These are phyloP conservation scores for Leccinum longicurvipes DNA, from an alignment of 768 basidiomycete species.

Conservation along the genomic window DNA sequence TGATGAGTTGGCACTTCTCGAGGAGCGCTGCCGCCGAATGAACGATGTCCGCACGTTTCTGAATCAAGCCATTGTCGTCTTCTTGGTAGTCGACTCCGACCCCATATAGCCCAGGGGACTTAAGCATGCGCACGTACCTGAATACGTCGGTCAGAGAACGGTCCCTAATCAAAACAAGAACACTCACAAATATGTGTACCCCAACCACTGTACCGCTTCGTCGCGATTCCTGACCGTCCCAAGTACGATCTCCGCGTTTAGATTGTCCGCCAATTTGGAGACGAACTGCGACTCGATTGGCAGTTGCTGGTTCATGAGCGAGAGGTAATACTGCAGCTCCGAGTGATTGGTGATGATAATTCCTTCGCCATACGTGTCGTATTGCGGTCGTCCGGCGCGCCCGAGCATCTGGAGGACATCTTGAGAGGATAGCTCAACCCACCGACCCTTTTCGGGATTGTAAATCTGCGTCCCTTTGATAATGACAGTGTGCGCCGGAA, in stretches of 20 bases:
- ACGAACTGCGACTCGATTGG: constrained; percentile 98
- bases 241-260: constrained; percentile 96
- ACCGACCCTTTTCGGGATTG: constrained; percentile 97
- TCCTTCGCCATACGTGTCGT: constrained; percentile 95
- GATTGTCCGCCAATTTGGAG: constrained; percentile 85
- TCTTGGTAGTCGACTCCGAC: constrained; percentile 90
- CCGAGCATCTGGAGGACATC: constrained; percentile 99
- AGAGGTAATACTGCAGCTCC: constrained; percentile 95
- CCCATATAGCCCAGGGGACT: constrained; percentile 81
- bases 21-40: constrained; percentile 91
- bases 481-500: constrained; percentile 96
- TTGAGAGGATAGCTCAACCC: constrained; percentile 93
- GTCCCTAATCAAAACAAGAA: constrained; percentile 6
- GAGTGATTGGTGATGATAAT: constrained; percentile 98
- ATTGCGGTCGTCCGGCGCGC: constrained; percentile 95
- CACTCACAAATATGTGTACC: constrained; percentile 87
- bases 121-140: constrained; percentile 94
- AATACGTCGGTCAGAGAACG: neutral
- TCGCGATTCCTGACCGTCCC: constrained; percentile 94
- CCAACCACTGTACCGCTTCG: constrained; percentile 96
- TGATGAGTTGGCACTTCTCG: constrained; percentile 92
- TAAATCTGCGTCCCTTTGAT: constrained; percentile 99
- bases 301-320: constrained; percentile 92
- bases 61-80: constrained; percentile 76
- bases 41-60: constrained; percentile 91